A percentile compares a stretch with the other conserved stretches of the same genome.
Evolutionary conservation across 192 early-diverging fungal species (phyloP).

Genomic region (Radiomyces spectabilis): DNA sequence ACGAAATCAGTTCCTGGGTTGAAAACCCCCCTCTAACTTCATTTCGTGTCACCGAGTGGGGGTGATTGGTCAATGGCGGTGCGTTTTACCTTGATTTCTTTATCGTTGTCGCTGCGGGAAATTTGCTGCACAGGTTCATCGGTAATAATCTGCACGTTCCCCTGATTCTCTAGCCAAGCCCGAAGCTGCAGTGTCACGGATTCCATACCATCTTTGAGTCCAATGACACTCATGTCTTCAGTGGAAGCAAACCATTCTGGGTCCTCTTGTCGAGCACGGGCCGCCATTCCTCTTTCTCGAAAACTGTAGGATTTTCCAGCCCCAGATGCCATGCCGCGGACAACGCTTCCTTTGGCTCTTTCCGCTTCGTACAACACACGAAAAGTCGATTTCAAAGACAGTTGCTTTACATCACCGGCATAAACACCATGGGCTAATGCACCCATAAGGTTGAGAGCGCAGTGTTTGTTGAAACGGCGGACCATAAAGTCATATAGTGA

Average conservation of each 20-base stretch:
- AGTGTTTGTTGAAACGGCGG: constrained; percentile 63
- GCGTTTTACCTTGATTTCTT: constrained; percentile 35
- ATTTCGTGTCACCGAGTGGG: no score
- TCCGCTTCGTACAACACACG: constrained; percentile 68
- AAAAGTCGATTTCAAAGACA: constrained; percentile 73
- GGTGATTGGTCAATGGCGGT: no score
- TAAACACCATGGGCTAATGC: constrained; percentile 92
- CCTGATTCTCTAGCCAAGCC: constrained; percentile 32
- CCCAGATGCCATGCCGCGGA: constrained; percentile 39
- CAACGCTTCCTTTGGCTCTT: constrained; percentile 44
- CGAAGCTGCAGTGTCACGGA: constrained; percentile 54
- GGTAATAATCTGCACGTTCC: constrained; percentile 52
- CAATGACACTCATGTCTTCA: constrained; percentile 66
- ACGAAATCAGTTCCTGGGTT: no score
- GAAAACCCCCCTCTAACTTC: no score
- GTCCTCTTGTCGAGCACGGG: constrained; percentile 15
- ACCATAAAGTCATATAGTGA: constrained; percentile 76
- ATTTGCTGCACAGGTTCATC: constrained; percentile 37
- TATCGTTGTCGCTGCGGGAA: constrained; percentile 18
- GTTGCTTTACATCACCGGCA: constrained; percentile 72
- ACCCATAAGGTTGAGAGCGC: constrained; percentile 80
- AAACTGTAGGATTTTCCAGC: constrained; percentile 18
- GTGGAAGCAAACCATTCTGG: constrained; percentile 53
- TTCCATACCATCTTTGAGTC: constrained; percentile 76
- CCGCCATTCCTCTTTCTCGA: constrained; percentile 26